Evolutionary conservation across 495 filamentous ascomycete species (phyloP).

Genomic region (Pseudomonodictys pantanalensis): DNA sequence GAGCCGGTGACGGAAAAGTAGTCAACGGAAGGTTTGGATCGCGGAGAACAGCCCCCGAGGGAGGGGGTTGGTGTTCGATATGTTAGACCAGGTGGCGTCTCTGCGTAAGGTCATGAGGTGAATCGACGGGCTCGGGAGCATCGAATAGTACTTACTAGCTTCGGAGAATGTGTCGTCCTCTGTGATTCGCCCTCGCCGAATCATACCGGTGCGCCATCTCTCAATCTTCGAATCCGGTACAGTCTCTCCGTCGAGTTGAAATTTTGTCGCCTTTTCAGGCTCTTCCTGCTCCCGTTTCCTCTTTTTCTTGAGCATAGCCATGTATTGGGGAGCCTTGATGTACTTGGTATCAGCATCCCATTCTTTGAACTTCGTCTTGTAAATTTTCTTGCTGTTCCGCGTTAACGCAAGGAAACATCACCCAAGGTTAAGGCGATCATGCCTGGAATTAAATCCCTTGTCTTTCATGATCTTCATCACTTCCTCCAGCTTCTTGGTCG

Average conservation of each 20-base stretch:
- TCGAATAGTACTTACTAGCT: neutral
- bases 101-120: neutral
- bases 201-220: neutral
- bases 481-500: neutral
- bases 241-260: neutral
- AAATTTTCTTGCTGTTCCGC: neutral
- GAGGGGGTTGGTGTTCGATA: neutral
- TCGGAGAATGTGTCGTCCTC: neutral
- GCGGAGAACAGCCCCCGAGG: neutral
- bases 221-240: neutral
- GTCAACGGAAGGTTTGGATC: too few species aligned
- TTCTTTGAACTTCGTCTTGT: neutral
- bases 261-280: neutral
- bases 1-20: neutral
- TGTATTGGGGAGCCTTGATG: neutral
- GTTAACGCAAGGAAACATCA: neutral
- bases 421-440: neutral
- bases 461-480: neutral
- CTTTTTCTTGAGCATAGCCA: neutral
- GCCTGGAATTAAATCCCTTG: neutral
- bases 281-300: neutral
- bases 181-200: neutral
- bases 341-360: neutral
- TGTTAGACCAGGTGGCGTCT: neutral
- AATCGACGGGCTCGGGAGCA: neutral